phyloP scores from a whole-genome alignment of 305 asterid species.

The Fraxinus velutina region DNA sequence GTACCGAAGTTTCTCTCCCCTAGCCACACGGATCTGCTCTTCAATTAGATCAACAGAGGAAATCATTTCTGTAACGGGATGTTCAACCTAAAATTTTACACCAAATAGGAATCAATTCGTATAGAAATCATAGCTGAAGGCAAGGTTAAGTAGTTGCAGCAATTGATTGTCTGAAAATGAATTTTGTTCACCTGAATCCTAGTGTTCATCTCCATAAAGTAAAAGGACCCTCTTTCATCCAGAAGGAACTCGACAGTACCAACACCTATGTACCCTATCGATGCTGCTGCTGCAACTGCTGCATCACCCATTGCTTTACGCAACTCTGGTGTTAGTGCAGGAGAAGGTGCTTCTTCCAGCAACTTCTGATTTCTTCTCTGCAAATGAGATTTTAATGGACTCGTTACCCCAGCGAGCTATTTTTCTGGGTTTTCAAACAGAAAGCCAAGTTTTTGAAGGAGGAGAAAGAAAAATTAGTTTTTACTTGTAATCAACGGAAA shows the following conservation, averaged over 20 bases:
- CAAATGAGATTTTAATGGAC: conserved; percentile 16
- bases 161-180: conserved; percentile 14
- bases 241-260: conserved; percentile 94
- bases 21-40: conserved; percentile 92
- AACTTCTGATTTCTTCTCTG: conserved; percentile 97
- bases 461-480: not conserved
- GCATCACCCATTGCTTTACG: conserved; percentile 99
- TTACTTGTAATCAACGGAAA: not conserved
- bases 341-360: conserved; percentile 98
- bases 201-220: conserved; percentile 99
- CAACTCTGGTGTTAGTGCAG: conserved; percentile 86
- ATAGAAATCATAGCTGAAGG: conserved; percentile 6
- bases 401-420: not conserved
- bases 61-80: conserved; percentile 99
- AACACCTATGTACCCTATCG: conserved; percentile 92
- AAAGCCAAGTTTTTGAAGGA: not conserved
- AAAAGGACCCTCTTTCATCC: conserved; percentile 95
- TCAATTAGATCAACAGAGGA: conserved; percentile 95
- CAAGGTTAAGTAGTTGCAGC: not conserved
- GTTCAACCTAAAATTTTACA: conserved; percentile 70
- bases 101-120: conserved; percentile 5
- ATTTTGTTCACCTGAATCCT: conserved; percentile 75
- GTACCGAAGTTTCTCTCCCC: conserved; percentile 82
- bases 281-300: conserved; percentile 96
- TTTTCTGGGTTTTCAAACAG: not conserved